These are phyloP conservation scores for Globisporangium echinulatum DNA, from an alignment of 352 stramenopile genomes.

Conservation along the genomic window DNA sequence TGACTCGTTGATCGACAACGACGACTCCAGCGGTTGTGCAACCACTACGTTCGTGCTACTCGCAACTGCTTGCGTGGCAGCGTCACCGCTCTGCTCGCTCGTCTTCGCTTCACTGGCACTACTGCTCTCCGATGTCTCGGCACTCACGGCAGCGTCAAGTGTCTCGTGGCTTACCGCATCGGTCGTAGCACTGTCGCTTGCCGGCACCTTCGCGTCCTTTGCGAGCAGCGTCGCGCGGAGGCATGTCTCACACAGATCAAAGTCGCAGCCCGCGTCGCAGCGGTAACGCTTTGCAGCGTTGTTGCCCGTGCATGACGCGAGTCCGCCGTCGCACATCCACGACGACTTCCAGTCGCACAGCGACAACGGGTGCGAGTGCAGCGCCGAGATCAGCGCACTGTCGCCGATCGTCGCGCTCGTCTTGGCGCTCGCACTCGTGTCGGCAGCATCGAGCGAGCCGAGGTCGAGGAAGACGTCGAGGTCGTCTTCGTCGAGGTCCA, in stretches of 20 bases:
- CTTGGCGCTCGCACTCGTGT: slow-evolving; percentile 3
- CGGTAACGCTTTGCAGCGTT: slow-evolving; percentile 53
- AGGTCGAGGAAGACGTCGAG: slow-evolving; percentile 56
- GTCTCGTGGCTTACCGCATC: not conserved
- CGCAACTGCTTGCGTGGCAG: slow-evolving; percentile 1
- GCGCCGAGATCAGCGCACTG: slow-evolving; percentile 24
- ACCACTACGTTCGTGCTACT: not conserved
- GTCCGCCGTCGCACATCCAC: slow-evolving; percentile 72
- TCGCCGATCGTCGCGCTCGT: slow-evolving; percentile 12
- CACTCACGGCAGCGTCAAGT: not conserved
- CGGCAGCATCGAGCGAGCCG: slow-evolving; percentile 13
- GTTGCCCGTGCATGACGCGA: slow-evolving; percentile 44
- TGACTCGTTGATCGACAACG: not conserved
- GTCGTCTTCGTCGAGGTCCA: slow-evolving; percentile 42
- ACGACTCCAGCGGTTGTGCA: not conserved
- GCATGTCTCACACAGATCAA: slow-evolving; percentile 67
- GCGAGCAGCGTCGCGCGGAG: slow-evolving; percentile 31
- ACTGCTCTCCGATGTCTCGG: not conserved
- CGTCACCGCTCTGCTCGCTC: not conserved
- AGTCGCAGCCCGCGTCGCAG: slow-evolving; percentile 62
- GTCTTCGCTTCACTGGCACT: not conserved
- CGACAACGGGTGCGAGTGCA: slow-evolving; percentile 49
- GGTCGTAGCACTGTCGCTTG: slow-evolving; percentile 1
- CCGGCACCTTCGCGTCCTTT: slow-evolving; percentile 10
- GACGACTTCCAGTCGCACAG: slow-evolving; percentile 44